Conservation (phyloP, 2,329 filamentous ascomycete genomes). For the Bipolaris sorokiniana region DNA sequence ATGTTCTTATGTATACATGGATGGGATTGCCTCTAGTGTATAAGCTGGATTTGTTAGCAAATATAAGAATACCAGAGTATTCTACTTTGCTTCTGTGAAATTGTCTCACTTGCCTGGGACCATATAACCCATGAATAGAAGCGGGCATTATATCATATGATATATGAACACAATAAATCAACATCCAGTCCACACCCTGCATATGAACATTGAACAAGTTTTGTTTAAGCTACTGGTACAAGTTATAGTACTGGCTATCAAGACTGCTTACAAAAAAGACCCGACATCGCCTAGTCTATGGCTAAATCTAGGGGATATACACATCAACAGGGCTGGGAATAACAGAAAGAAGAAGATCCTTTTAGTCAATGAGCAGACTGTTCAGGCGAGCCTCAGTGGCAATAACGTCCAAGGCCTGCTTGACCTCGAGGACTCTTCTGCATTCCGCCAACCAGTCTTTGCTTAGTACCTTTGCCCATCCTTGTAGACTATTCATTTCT, state of each 20-base stretch:
- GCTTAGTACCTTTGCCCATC: slow-evolving; percentile 95
- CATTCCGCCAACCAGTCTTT: slow-evolving; percentile 93
- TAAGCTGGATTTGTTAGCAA: too few relatives aligned
- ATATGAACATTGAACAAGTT: slow-evolving; percentile 11
- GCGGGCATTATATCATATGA: too few relatives aligned
- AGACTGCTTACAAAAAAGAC: slow-evolving; percentile 6
- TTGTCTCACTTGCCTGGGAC: too few relatives aligned
- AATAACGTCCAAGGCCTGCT: slow-evolving; percentile 95
- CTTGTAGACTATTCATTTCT: slow-evolving; percentile 91
- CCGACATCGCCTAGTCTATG: slow-evolving; percentile 4
- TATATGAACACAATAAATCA: too few relatives aligned
- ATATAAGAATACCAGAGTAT: too few relatives aligned
- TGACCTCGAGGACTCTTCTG: slow-evolving; percentile 89
- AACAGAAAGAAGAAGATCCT: slow-evolving; percentile 7
- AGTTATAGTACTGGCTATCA: slow-evolving; percentile 18
- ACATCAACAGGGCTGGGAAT: slow-evolving; percentile 1
- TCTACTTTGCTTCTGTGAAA: too few relatives aligned
- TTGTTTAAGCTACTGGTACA: slow-evolving; percentile 18
- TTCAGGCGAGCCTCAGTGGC: slow-evolving; percentile 87
- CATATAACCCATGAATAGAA: too few relatives aligned
- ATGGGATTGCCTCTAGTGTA: too few relatives aligned
- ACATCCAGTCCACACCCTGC: background rate
- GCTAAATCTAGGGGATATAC: slow-evolving; percentile 8
- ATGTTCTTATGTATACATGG: too few relatives aligned
- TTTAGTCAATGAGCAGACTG: slow-evolving; percentile 79